Conservation (phyloP, 192 early-diverging fungal genomes). For the Polychytrium aggregatum region DNA sequence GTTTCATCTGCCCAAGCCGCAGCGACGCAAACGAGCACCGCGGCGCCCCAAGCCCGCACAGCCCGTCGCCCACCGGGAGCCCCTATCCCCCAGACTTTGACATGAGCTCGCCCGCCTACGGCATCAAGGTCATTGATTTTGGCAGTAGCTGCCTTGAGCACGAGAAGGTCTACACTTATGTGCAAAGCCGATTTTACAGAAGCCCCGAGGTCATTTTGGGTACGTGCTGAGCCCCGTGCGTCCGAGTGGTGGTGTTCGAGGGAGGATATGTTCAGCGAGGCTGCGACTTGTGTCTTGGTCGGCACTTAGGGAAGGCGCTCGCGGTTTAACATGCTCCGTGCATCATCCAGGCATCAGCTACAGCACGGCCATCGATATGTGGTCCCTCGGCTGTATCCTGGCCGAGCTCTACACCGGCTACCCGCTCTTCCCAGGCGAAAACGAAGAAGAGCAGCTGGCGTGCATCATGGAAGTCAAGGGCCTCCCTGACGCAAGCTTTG, state of each 20-base stretch:
- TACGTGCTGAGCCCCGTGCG: constrained; percentile 12
- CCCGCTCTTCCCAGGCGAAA: constrained; percentile 94
- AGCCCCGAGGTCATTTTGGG: constrained; percentile 95
- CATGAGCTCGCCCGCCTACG: constrained; percentile 16
- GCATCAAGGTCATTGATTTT: constrained; percentile 97
- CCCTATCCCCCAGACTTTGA: constrained; percentile 37
- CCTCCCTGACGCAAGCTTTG: constrained; percentile 56
- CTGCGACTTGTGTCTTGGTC: no score
- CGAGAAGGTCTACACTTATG: constrained; percentile 95
- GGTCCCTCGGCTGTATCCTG: constrained; percentile 92
- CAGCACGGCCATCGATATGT: constrained; percentile 91
- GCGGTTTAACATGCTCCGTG: no score
- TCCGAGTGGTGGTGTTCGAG: no score
- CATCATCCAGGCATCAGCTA: constrained; percentile 63
- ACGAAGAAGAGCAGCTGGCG: constrained; percentile 89
- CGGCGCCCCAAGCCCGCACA: constrained; percentile 8
- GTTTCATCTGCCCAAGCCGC: constrained; percentile 17
- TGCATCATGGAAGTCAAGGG: constrained; percentile 93
- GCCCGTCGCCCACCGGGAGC: no score
- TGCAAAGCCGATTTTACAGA: constrained; percentile 93
- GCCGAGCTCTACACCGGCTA: constrained; percentile 75
- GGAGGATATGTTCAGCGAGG: no score
- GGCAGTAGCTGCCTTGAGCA: constrained; percentile 87
- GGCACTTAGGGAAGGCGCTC: no score
- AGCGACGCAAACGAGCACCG: constrained; percentile 14